phyloP scores from a whole-genome alignment of 2,329 filamentous ascomycete species.

The Corinectria fuckeliana region DNA sequence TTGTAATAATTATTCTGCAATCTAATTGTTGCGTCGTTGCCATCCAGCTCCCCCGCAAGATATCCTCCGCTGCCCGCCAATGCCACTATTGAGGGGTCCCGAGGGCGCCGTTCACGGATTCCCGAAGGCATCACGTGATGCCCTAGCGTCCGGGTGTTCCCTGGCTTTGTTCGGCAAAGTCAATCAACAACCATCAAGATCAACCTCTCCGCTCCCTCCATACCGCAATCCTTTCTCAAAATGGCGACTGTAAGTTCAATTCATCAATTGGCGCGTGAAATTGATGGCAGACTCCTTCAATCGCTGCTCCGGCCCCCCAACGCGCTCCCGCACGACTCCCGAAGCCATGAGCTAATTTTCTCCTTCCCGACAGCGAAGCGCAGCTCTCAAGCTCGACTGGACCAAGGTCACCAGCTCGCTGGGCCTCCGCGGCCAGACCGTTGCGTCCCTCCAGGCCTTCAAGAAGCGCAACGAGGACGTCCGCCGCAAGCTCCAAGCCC shows the following conservation, averaged over 20 bases:
- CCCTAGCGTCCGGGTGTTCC: slow-evolving; percentile 38
- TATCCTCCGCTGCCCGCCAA: not conserved
- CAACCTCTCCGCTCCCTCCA: slow-evolving; percentile 56
- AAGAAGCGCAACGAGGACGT: slow-evolving; percentile 99
- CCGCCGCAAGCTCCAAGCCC: slow-evolving; percentile 86
- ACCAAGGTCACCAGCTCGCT: slow-evolving; percentile 92
- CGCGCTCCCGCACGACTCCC: slow-evolving; percentile 27
- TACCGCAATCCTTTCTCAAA: slow-evolving; percentile 59
- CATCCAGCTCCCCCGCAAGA: slow-evolving; percentile 1
- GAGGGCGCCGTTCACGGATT: slow-evolving; percentile 25
- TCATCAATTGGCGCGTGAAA: slow-evolving; percentile 37
- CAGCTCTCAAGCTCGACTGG: slow-evolving; percentile 99
- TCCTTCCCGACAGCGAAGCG: slow-evolving; percentile 76
- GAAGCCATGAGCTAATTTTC: slow-evolving; percentile 62
- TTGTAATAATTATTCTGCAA: not conserved
- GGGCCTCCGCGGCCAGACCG: slow-evolving; percentile 94
- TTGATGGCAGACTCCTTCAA: slow-evolving; percentile 28
- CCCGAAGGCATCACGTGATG: slow-evolving; percentile 42
- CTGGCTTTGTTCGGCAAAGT: slow-evolving; percentile 53
- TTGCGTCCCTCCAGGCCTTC: slow-evolving; percentile 89
- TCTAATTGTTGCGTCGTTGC: not conserved
- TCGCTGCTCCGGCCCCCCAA: slow-evolving; percentile 12
- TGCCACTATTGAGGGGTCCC: slow-evolving; percentile 33
- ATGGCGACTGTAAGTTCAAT: slow-evolving; percentile 72
- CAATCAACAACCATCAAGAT: slow-evolving; percentile 54